Base-by-base conservation (phyloP, 192 early-diverging fungal genomes). In the Coemansia sp. region DNA sequence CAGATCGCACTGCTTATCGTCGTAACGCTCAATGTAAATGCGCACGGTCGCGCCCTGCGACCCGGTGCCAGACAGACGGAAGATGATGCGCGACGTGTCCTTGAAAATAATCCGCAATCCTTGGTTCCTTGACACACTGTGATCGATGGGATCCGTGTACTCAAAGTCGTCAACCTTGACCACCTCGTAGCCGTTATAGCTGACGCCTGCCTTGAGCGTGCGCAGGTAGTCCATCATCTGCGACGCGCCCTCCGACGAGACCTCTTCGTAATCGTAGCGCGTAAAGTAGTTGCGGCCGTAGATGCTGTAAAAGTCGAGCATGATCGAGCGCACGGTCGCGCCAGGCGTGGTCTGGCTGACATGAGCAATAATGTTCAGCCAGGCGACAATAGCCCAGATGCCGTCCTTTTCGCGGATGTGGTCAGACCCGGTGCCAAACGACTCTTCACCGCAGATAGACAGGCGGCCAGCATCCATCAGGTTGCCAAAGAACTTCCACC, bases 361-460 rank as follows among this genome's bases (percentile, higher is more conserved):
- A 36, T 77, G 51, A 22, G 94, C 94, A 51, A 97, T 78, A 63
- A 98, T 96, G 63, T 91, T 91, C 42, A 97, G 83, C 96, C 96
- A 98, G 5, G 93, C 92, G 81, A 98, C 65, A 42, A 97, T 73
- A 20, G 96, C 96, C 96, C 96, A 98, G 47, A 98, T 71, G 41
- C 96, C 96, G 77, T 98, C 96, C 80, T 98, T 98, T 66, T 98
- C 96, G 47, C 96, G 92, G 48, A 98, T 95, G 52, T 97, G 94
- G 75, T 97, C 94, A 0, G 93, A 95, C 47, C 96, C 96, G 11
- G 96, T 98, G 46, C 96, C 96, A 72, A 98, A 98, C 5, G 87
- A 90, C 75, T 98, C 96, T 62, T 98, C 96, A 47, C 96, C 96
- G 62, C 96, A 98, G 54, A 98, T 92, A 1, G 91, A 93, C 53